Conservation (phyloP, 441 rosid species). For the Croton laevigatus region DNA sequence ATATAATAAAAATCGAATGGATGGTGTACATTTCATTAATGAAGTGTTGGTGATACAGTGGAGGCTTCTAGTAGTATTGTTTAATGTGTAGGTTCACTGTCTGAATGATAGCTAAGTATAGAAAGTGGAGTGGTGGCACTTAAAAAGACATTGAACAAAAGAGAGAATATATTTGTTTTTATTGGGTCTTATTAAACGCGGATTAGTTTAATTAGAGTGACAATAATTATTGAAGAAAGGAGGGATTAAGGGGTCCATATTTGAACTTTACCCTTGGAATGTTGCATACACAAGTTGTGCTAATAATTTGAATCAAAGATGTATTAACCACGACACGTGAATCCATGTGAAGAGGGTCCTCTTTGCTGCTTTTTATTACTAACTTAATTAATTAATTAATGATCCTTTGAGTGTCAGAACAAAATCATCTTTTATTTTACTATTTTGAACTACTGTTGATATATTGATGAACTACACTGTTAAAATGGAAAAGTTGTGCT, state of each 20-base stretch:
- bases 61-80: constrained; percentile 30
- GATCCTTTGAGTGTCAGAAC: constrained; percentile 23
- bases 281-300: constrained; percentile 22
- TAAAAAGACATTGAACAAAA: constrained; percentile 24
- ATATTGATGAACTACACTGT: too few species aligned
- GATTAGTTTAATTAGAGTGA: constrained; percentile 13
- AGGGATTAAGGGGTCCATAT: constrained; percentile 23
- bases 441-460: too few species aligned
- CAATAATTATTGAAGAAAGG: constrained; percentile 32
- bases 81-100: constrained; percentile 20
- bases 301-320: constrained; percentile 19
- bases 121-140: constrained; percentile 25
- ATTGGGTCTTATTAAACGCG: background rate
- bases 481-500: background rate
- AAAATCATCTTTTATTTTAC: background rate
- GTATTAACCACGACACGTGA: constrained; percentile 35
- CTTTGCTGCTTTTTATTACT: constrained; percentile 21
- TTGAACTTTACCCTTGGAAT: constrained; percentile 30
- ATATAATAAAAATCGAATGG: constrained; percentile 30
- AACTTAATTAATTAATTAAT: background rate
- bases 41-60: constrained; percentile 19
- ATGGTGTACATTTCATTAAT: constrained; percentile 50
- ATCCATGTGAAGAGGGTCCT: constrained; percentile 57
- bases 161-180: constrained; percentile 20
- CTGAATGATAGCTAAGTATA: constrained; percentile 19